Base-by-base conservation (phyloP, 2,329 filamentous ascomycete genomes). In the Biscogniauxia sp. region DNA sequence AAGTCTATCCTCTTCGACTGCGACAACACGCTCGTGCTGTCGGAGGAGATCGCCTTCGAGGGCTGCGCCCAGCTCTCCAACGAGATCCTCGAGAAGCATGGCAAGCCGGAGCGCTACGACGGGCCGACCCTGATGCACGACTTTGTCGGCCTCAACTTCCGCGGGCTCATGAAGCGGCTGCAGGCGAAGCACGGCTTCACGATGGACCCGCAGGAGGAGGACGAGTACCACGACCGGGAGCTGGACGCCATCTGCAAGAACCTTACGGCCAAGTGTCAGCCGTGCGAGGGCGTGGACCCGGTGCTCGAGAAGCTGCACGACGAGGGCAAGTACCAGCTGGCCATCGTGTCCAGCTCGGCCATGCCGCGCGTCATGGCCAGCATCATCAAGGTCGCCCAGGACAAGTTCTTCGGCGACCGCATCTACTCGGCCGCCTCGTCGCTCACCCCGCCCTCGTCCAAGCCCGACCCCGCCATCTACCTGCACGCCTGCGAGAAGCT, bases 71-170 rank as follows among this genome's bases (percentile, higher is more conserved):
- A 91, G 62, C 87, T 97, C 66, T 89, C 92, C 82, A 97, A 97
- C 79, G 82, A 92, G 76, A 91, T 96, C 75, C 87, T 94, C 74
- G 82, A 83, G 69, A 83, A 84, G 72, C 83, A 89, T 72, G 79
- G 82, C 69, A 81, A 92, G 62, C 45, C 49, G 3, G 17, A 86
- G 69, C 86, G 84, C 73, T 97, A 96, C 81, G 93, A 90, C 3
- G 90, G 90, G 72, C 85, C 88, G 54, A 83, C 87, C 62, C 88
- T 97, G 65, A 91, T 96, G 78, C 80, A 83, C 69, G 91, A 96
- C 79, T 97, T 96, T 72, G 92, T 97, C 69, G 93, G 93, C 70
- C 90, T 95, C 76, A 96, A 96, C 84, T 97, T 96, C 84, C 91
- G 92, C 68, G 91, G 92, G 77, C 57, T 58, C 32, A 96, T 96